These are phyloP conservation scores for Eucalyptus erythrocorys DNA, from an alignment of 345 rosid species.

Conservation along the genomic window DNA sequence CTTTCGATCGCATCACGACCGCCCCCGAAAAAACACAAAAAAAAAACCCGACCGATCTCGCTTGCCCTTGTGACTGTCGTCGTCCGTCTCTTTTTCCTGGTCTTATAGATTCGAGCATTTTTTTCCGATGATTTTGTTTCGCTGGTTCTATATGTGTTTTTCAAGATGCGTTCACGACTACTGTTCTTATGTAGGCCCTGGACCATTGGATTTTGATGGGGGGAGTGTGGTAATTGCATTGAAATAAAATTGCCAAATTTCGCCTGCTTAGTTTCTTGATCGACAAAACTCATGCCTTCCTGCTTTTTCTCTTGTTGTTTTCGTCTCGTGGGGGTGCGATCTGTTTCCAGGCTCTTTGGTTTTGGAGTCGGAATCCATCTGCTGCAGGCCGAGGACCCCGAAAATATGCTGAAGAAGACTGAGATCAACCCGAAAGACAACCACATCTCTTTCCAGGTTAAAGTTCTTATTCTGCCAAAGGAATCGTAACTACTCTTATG, in stretches of 20 bases:
- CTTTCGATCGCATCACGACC: background rate
- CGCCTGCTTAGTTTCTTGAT: background rate
- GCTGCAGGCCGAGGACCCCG: slow-evolving; percentile 3
- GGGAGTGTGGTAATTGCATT: background rate
- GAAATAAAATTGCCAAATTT: background rate
- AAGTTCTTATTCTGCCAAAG: background rate
- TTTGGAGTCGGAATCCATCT: slow-evolving; percentile 8
- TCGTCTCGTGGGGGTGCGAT: background rate
- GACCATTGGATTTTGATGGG: background rate
- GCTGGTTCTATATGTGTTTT: background rate
- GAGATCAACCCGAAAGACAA: slow-evolving; percentile 7
- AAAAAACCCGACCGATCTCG: background rate
- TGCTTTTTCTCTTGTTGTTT: background rate
- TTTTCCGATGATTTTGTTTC: background rate
- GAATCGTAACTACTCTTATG: background rate
- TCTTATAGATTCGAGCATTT: background rate
- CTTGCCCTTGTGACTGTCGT: background rate
- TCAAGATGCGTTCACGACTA: background rate
- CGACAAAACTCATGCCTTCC: background rate
- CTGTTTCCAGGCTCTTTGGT: background rate
- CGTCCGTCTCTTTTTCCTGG: background rate
- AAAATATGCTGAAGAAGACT: background rate
- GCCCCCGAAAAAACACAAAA: background rate
- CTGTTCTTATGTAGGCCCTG: background rate
- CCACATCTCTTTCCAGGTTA: slow-evolving; percentile 9